Evolutionary conservation across 2,329 filamentous ascomycete genomes (phyloP).

Genomic region (Capronia coronata): DNA sequence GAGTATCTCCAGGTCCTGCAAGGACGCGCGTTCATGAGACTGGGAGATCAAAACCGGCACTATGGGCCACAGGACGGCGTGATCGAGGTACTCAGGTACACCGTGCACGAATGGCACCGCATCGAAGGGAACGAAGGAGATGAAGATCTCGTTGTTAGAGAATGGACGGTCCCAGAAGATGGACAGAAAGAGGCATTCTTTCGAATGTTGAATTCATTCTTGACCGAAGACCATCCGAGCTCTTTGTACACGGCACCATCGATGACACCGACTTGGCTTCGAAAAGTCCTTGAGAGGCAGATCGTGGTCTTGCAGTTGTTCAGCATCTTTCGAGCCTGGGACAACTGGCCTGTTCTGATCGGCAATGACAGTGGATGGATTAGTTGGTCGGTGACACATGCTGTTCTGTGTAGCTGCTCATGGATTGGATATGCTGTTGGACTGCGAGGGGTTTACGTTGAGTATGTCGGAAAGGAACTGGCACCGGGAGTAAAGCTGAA

Average conservation of each 20-base stretch:
- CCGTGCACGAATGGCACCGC: slow-evolving; percentile 45
- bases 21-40: slow-evolving; percentile 32
- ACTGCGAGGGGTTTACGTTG: slow-evolving; percentile 12
- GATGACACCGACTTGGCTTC: slow-evolving; percentile 1
- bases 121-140: slow-evolving; percentile 25
- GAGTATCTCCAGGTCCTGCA: slow-evolving; percentile 43
- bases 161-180: slow-evolving; percentile 45
- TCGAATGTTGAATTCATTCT: slow-evolving; percentile 41
- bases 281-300: slow-evolving; percentile 13
- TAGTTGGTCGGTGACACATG: slow-evolving; percentile 18
- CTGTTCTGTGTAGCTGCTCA: slow-evolving; percentile 5
- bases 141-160: slow-evolving; percentile 40
- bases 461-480: slow-evolving; percentile 12
- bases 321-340: slow-evolving; percentile 16
- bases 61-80: slow-evolving; percentile 23
- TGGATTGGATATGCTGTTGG: slow-evolving; percentile 11
- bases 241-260: slow-evolving; percentile 8
- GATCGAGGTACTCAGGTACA: slow-evolving; percentile 32
- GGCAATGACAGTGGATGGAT: slow-evolving; percentile 15
- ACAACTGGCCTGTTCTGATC: slow-evolving; percentile 19
- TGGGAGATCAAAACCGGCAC: slow-evolving; percentile 7
- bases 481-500: not conserved
- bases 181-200: slow-evolving; percentile 46
- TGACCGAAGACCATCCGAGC: slow-evolving; percentile 18
- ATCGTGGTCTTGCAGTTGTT: slow-evolving; percentile 17